These are phyloP conservation scores for Lyophyllum decastes DNA, from an alignment of 768 basidiomycete genomes.

Conservation along the genomic window DNA sequence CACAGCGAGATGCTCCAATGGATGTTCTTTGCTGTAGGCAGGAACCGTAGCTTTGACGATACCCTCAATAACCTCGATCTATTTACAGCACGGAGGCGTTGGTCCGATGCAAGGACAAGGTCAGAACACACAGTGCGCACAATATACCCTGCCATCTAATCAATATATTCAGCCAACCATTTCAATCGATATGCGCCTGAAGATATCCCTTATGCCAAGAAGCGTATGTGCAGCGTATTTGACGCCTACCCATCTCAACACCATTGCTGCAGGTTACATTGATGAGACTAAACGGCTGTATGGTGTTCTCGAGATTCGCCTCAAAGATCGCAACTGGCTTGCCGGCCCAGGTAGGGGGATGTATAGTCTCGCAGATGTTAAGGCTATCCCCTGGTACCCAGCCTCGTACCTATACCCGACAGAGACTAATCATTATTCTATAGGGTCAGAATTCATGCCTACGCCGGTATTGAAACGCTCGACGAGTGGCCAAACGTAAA, in stretches of 20 bases:
- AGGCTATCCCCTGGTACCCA: constrained; percentile 61
- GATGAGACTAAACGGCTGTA: constrained; percentile 85
- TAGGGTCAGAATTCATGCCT: constrained; percentile 57
- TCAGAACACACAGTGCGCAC: constrained; percentile 5
- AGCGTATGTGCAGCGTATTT: constrained; percentile 36
- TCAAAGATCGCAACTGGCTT: constrained; percentile 73
- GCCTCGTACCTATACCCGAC: not conserved
- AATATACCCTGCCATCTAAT: not conserved
- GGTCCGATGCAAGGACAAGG: constrained; percentile 87
- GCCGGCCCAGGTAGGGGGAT: constrained; percentile 75
- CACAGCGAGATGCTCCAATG: constrained; percentile 80
- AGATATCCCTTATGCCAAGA: constrained; percentile 70
- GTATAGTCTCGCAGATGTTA: constrained; percentile 73
- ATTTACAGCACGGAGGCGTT: constrained; percentile 68
- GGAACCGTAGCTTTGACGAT: not conserved
- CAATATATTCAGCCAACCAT: constrained; percentile 52
- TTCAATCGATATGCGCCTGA: constrained; percentile 65
- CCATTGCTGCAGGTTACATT: constrained; percentile 53
- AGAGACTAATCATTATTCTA: not conserved
- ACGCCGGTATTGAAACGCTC: constrained; percentile 32
- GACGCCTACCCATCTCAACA: no score
- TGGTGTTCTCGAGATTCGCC: constrained; percentile 74
- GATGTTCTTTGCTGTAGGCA: constrained; percentile 77
- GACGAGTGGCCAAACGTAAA: constrained; percentile 25
- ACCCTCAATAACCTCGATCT: not conserved